phyloP scores from a whole-genome alignment of 495 filamentous ascomycete species.

The Annulohypoxylon maeteangense region DNA sequence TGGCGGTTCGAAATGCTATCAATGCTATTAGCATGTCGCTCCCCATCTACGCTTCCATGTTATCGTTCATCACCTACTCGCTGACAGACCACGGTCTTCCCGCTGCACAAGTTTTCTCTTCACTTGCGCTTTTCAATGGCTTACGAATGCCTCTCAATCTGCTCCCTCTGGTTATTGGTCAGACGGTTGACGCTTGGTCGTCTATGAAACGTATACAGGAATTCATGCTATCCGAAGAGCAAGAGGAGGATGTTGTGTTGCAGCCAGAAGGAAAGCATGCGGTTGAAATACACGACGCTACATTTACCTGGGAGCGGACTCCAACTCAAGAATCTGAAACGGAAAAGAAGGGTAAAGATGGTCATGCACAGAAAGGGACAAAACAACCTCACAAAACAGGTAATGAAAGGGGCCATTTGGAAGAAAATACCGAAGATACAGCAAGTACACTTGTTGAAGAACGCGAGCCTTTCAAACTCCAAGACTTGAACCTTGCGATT shows the following conservation, averaged over 20 bases:
- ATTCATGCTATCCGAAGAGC: constrained; percentile 86
- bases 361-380: constrained; percentile 50
- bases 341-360: constrained; percentile 51
- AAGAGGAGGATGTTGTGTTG: constrained; percentile 74
- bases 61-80: constrained; percentile 92
- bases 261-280: constrained; percentile 72
- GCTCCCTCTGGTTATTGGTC: constrained; percentile 86
- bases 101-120: constrained; percentile 88
- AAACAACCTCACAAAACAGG: constrained; percentile 53
- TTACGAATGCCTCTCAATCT: constrained; percentile 90
- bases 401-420: constrained; percentile 41
- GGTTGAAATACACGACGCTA: constrained; percentile 74
- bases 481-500: constrained; percentile 76
- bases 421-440: constrained; percentile 55
- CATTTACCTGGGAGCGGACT: constrained; percentile 93
- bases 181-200: constrained; percentile 87
- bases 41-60: constrained; percentile 92
- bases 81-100: constrained; percentile 75
- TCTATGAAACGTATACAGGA: constrained; percentile 86
- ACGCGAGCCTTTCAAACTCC: constrained; percentile 81
- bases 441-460: constrained; percentile 65
- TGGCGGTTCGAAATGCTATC: constrained; percentile 85
- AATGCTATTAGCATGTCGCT: constrained; percentile 78
- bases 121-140: constrained; percentile 90
- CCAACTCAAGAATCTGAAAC: constrained; percentile 68